Percentiles rank a stretch among this genome's conserved stretches.
Evolutionary conservation across 805 yeast genomes (phyloP).

Genomic region (Teunomyces aglyptinius): DNA sequence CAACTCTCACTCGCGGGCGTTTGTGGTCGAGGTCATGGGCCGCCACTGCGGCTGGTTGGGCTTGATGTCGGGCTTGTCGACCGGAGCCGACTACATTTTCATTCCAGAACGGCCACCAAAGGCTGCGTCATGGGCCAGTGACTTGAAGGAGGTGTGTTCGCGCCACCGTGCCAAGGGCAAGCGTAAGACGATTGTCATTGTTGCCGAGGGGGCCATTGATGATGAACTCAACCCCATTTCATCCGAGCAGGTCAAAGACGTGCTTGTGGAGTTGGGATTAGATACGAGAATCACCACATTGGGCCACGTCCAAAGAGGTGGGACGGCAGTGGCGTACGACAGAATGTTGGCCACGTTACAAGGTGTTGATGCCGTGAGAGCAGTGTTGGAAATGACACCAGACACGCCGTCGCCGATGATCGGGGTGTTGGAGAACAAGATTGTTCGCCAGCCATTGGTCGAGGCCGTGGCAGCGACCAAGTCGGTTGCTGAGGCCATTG

Average conservation of each 20-base stretch:
- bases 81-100: constrained; percentile 77
- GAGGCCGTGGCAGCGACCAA: constrained; percentile 73
- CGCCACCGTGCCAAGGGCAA: constrained; percentile 70
- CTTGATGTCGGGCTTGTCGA: constrained; percentile 74
- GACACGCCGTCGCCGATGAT: constrained; percentile 79
- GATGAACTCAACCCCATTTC: constrained; percentile 66
- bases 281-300: constrained; percentile 77
- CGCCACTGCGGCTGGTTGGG: constrained; percentile 90
- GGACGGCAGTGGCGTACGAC: constrained; percentile 75
- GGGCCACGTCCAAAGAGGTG: constrained; percentile 85
- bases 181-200: constrained; percentile 75
- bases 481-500: constrained; percentile 69
- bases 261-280: constrained; percentile 63
- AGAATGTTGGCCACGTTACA: constrained; percentile 71
- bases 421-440: constrained; percentile 68
- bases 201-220: constrained; percentile 82
- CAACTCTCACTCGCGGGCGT: constrained; percentile 77
- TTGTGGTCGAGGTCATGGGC: constrained; percentile 86
- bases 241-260: constrained; percentile 62
- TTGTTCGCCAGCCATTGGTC: constrained; percentile 63
- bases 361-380: constrained; percentile 80
- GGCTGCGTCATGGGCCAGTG: constrained; percentile 61
- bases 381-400: constrained; percentile 65
- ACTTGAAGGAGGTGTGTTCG: constrained; percentile 59
- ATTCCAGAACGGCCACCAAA: constrained; percentile 79